Evolutionary conservation across 2,329 filamentous ascomycete genomes (phyloP).

Genomic region (Leptographium lundbergii): DNA sequence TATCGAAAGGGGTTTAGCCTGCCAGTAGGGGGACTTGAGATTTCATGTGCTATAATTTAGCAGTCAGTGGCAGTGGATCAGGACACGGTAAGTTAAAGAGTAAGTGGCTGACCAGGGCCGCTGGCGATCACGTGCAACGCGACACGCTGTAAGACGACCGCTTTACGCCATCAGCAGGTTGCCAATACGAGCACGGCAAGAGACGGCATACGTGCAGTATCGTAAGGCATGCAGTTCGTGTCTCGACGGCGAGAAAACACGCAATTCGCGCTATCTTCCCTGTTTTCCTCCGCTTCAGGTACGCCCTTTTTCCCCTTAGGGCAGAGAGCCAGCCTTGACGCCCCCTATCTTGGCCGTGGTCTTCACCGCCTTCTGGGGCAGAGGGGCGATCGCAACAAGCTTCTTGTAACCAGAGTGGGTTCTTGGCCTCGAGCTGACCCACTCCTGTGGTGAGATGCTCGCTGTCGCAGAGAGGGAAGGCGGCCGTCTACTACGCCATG

Average conservation of each 20-base stretch:
- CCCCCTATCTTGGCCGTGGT: neutral
- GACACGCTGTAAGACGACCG: neutral
- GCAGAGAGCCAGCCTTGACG: neutral
- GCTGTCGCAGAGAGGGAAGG: no score
- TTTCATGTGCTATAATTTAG: neutral
- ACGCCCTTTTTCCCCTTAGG: neutral
- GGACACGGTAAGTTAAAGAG: neutral
- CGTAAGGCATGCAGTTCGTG: neutral
- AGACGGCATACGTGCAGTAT: neutral
- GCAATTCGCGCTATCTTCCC: neutral
- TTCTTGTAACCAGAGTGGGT: neutral
- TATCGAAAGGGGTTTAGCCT: neutral
- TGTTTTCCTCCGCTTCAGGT: neutral
- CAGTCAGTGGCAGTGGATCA: neutral
- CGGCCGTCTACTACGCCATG: conserved; percentile 20
- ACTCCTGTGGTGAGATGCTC: no score
- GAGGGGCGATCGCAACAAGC: neutral
- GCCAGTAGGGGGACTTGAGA: neutral
- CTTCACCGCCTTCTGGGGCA: neutral
- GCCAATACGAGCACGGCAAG: neutral
- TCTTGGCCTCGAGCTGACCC: no score
- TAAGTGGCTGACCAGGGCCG: neutral
- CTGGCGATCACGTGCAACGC: neutral
- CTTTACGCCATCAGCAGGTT: no score
- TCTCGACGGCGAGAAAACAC: neutral